Percentiles rank a stretch among this genome's conserved stretches.
Conservation (phyloP, 1,284 basidiomycete species). For the Malassezia nana region DNA sequence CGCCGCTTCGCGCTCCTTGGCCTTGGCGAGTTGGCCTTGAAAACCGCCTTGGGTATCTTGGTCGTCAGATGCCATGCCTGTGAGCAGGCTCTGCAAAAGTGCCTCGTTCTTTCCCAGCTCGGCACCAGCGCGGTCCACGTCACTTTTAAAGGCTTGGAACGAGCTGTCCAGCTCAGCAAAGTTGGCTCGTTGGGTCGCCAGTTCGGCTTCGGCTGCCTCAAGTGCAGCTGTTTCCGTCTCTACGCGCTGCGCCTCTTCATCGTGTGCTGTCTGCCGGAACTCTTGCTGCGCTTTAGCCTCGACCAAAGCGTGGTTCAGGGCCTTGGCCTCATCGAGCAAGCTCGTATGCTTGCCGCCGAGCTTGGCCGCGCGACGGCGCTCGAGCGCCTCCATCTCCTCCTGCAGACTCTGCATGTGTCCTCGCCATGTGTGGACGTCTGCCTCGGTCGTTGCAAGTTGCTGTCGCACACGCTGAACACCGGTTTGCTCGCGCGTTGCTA, state of each 20-base stretch:
- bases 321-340: slow-evolving; percentile 63
- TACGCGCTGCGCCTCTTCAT: slow-evolving; percentile 67
- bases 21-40: slow-evolving; percentile 89
- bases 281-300: slow-evolving; percentile 80
- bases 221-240: slow-evolving; percentile 55
- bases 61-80: slow-evolving; percentile 64
- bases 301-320: slow-evolving; percentile 71
- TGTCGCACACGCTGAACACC: slow-evolving; percentile 43
- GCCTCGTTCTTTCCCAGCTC: slow-evolving; percentile 71
- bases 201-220: slow-evolving; percentile 47
- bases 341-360: slow-evolving; percentile 31
- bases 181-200: slow-evolving; percentile 48
- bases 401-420: slow-evolving; percentile 50
- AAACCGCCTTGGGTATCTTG: slow-evolving; percentile 70
- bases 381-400: slow-evolving; percentile 52
- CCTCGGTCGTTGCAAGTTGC: slow-evolving; percentile 42
- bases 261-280: slow-evolving; percentile 65
- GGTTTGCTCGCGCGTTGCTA: slow-evolving; percentile 48
- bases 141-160: slow-evolving; percentile 52
- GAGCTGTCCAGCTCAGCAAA: slow-evolving; percentile 22
- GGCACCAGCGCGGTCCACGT: slow-evolving; percentile 59
- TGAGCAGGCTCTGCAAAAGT: slow-evolving; percentile 86
- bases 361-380: slow-evolving; percentile 55
- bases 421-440: slow-evolving; percentile 45
- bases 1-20: slow-evolving; percentile 64